A percentile compares a stretch with the other conserved stretches of the same genome.
These are phyloP conservation scores for Saxophila tyrrhenica DNA, from an alignment of 495 filamentous ascomycete species.

Conservation along the genomic window DNA sequence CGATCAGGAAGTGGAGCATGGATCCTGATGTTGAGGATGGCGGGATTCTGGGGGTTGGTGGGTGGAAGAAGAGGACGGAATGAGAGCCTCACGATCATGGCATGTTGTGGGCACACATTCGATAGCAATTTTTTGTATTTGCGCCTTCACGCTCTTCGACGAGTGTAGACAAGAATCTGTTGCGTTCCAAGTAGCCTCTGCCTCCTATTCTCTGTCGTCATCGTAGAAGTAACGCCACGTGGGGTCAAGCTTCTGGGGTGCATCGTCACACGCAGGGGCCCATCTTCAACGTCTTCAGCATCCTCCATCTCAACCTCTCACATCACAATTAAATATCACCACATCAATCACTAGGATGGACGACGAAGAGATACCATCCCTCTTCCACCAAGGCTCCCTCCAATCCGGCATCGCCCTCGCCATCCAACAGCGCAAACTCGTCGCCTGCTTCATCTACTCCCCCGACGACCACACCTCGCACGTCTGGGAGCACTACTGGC, in stretches of 20 bases:
- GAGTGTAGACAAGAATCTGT: too few relatives aligned
- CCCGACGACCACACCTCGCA: constrained; percentile 32
- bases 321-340: neutral
- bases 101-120: too few relatives aligned
- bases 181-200: too few relatives aligned
- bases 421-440: constrained; percentile 50
- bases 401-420: constrained; percentile 69
- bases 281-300: neutral
- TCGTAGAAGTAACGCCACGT: too few relatives aligned
- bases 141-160: too few relatives aligned
- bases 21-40: constrained; percentile 48
- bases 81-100: too few relatives aligned
- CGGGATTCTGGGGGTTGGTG: constrained; percentile 21
- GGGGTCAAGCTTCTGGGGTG: neutral
- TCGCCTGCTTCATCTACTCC: constrained; percentile 56
- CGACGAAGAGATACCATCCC: constrained; percentile 17
- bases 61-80: too few relatives aligned
- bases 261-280: neutral
- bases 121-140: too few relatives aligned
- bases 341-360: neutral
- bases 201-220: too few relatives aligned
- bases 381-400: constrained; percentile 73
- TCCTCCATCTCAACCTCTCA: neutral
- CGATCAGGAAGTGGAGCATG: constrained; percentile 67
- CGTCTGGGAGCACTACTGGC: constrained; percentile 74